phyloP scores from a whole-genome alignment of 305 asterid species.

The Fraxinus greggii region DNA sequence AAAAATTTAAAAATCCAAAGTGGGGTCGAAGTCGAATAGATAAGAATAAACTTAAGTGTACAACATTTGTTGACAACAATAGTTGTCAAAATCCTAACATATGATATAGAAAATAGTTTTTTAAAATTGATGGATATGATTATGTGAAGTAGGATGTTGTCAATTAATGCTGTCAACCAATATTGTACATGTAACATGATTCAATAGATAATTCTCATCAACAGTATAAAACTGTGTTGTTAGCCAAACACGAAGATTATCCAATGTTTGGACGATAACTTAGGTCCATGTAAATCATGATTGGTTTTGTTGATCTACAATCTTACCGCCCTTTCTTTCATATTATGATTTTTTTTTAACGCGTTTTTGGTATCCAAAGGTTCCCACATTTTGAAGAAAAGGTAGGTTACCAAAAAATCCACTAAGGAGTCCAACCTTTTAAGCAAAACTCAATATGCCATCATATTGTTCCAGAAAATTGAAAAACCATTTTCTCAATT shows the following conservation, averaged over 20 bases:
- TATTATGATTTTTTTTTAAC: background rate
- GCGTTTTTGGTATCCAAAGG: slow-evolving; percentile 4
- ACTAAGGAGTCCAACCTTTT: slow-evolving; percentile 22
- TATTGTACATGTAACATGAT: too few relatives aligned
- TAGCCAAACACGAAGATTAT: background rate
- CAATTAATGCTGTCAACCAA: too few relatives aligned
- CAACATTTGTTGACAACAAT: too few relatives aligned
- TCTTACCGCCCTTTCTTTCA: background rate
- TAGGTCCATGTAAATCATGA: background rate
- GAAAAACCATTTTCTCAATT: slow-evolving; percentile 15
- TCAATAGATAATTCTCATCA: background rate
- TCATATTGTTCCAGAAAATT: slow-evolving; percentile 36
- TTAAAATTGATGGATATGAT: too few relatives aligned
- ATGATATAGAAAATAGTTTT: too few relatives aligned
- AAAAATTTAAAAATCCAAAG: background rate
- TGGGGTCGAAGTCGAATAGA: background rate
- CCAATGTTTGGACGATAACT: background rate
- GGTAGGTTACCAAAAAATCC: slow-evolving; percentile 6
- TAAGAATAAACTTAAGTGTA: too few relatives aligned
- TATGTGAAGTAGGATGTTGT: too few relatives aligned
- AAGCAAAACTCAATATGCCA: slow-evolving; percentile 26
- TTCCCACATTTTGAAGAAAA: slow-evolving; percentile 4
- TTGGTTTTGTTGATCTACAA: background rate
- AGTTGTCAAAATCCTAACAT: too few relatives aligned
- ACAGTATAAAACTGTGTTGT: background rate